Evolutionary conservation across 2,329 filamentous ascomycete species (phyloP).

Genomic region (Eurotiales sp.): DNA sequence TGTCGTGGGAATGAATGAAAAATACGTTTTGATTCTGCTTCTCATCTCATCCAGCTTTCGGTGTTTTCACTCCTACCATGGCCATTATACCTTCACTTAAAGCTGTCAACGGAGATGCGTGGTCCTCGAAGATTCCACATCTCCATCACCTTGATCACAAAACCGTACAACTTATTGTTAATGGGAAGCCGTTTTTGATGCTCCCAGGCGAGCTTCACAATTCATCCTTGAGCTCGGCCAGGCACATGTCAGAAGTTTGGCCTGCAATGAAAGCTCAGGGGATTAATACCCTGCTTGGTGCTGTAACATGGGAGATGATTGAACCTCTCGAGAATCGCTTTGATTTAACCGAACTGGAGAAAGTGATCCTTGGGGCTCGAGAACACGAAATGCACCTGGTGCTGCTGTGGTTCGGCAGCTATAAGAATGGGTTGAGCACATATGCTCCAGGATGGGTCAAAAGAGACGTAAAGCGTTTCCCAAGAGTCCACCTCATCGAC

Average conservation of each 20-base stretch:
- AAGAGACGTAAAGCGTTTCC: slow-evolving; percentile 14
- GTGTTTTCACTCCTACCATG: too few species aligned
- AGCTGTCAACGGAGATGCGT: background rate
- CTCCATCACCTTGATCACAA: background rate
- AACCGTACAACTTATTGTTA: background rate
- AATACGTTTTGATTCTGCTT: too few species aligned
- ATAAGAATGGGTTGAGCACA: slow-evolving; percentile 43
- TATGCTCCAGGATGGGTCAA: slow-evolving; percentile 42
- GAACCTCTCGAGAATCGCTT: slow-evolving; percentile 45
- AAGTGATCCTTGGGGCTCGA: slow-evolving; percentile 37
- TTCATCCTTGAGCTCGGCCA: slow-evolving; percentile 43
- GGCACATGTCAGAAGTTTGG: slow-evolving; percentile 45
- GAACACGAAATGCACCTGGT: slow-evolving; percentile 38
- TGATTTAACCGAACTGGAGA: slow-evolving; percentile 41
- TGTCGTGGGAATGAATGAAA: too few species aligned
- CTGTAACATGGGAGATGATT: slow-evolving; percentile 46
- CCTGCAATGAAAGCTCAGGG: slow-evolving; percentile 38
- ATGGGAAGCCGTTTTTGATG: background rate
- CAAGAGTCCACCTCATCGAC: background rate
- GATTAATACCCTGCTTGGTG: slow-evolving; percentile 46
- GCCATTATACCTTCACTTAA: background rate
- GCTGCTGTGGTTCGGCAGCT: slow-evolving; percentile 47
- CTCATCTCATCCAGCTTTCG: too few species aligned
- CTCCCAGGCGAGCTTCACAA: slow-evolving; percentile 31
- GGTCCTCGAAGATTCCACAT: background rate